Evolutionary conservation across 2,329 filamentous ascomycete genomes (phyloP).

Genomic region (Cercospora zeae-maydis): DNA sequence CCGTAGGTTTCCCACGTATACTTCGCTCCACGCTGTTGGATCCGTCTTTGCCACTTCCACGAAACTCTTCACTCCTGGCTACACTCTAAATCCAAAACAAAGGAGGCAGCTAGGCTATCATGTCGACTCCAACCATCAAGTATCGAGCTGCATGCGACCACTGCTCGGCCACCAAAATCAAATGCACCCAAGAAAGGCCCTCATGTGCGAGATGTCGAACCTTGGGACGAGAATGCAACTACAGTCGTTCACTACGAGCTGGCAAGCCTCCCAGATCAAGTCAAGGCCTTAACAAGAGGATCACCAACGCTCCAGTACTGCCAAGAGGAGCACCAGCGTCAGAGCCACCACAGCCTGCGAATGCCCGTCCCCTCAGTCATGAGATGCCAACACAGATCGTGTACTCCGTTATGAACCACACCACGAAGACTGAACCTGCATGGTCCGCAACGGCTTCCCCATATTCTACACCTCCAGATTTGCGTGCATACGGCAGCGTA

Average conservation of each 20-base stretch:
- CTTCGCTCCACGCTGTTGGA: neutral
- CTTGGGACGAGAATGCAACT: constrained; percentile 23
- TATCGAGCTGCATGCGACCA: constrained; percentile 25
- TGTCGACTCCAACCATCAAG: constrained; percentile 19
- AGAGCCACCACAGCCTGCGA: constrained; percentile 1
- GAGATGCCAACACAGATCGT: neutral
- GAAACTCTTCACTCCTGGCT: neutral
- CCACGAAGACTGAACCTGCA: constrained; percentile 6
- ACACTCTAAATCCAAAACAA: neutral
- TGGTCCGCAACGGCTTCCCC: constrained; percentile 14
- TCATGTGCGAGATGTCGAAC: constrained; percentile 22
- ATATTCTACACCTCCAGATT: constrained; percentile 19
- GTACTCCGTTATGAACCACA: constrained; percentile 5
- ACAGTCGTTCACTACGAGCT: constrained; percentile 24
- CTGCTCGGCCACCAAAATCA: constrained; percentile 26
- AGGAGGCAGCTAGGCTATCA: neutral
- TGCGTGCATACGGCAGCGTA: constrained; percentile 8
- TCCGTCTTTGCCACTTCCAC: neutral
- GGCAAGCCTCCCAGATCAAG: constrained; percentile 25
- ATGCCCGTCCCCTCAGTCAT: neutral
- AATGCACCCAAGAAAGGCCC: constrained; percentile 26
- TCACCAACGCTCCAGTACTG: constrained; percentile 21
- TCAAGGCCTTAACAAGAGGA: constrained; percentile 18
- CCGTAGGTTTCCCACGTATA: neutral
- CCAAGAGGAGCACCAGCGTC: constrained; percentile 13